Base-by-base conservation (phyloP, 495 filamentous ascomycete genomes). In the Monascus purpureus region DNA sequence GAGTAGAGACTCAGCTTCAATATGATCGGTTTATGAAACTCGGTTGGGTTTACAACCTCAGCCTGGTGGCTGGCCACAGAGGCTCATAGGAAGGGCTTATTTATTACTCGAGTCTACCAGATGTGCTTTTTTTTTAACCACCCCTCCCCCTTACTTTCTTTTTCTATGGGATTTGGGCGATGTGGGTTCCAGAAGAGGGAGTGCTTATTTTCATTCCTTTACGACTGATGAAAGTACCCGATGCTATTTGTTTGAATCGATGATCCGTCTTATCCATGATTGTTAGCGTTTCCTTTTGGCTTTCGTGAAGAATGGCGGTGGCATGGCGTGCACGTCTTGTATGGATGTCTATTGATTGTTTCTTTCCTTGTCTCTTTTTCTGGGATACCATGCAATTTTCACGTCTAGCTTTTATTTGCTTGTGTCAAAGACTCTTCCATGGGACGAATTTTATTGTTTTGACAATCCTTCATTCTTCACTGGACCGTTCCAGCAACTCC, bases 401-500 rank as follows among this genome's bases (percentile, higher is more conserved):
- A 23, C 52, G 50, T 52, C n/a, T 14, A 7, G 25, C 11, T 27
- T 6, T 27, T n/a, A n/a, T n/a, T n/a, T n/a, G n/a, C n/a, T n/a
- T n/a, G n/a, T n/a, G n/a, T n/a, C n/a, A n/a, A n/a, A n/a, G n/a
- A n/a, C n/a, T n/a, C n/a, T n/a, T n/a, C n/a, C n/a, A n/a, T n/a
- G n/a, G n/a, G n/a, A n/a, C n/a, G n/a, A n/a, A n/a, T n/a, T n/a
- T n/a, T n/a, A n/a, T n/a, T n/a, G n/a, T n/a, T n/a, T n/a, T n/a
- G n/a, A n/a, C n/a, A n/a, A n/a, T n/a, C n/a, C n/a, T n/a, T n/a
- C n/a, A n/a, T n/a, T 37, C 31, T 43, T 37, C 32, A 35, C 35
- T 31, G 9, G 44, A 39, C 40, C 46, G 49, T 18, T 46, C 43
- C 59, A 63, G 59, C 14, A 52, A 41, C 39, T 42, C 45, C 33